Evolutionary conservation across 768 basidiomycete species (phyloP), one percentile per base, ranked within the genome.

Genomic region (Russula olivacea): DNA sequence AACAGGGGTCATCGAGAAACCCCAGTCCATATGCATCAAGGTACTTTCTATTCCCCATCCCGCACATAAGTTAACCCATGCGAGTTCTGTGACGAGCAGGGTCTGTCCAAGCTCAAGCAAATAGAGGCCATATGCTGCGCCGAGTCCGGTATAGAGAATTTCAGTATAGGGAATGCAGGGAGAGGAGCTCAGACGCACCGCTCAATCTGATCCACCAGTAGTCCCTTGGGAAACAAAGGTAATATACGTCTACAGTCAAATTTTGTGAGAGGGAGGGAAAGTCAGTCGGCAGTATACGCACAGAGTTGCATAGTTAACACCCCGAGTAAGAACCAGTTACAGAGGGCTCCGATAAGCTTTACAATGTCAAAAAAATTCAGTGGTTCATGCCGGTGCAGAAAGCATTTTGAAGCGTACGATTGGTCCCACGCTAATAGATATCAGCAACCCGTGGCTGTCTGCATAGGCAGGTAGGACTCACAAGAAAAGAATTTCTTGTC

Each of bases 71-170:
- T 12, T 4, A 12, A 6, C 23, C 59, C 59, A 61, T 45, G 52
- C 52, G 25, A 25, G 8, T 14, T 43, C 11, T 1, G 48, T 36
- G 43, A 19, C 15, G 3, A 54, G 2, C 7, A 61, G 3, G 32
- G 52, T 47, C 34, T 61, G 59, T 4, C 6, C 23, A n/a, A 61
- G 15, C 8, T 61, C 59, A 10, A 61, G 25, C 23, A 61, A 21
- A 55, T 45, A 61, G 38, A 61, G 59, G 21, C 59, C 52, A 54
- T 61, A 61, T 21, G 38, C 59, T 61, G n/a, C 28, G 11, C 40
- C 51, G 11, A 25, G 23, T 11, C 49, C 9, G 4, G n/a, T n/a
- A n/a, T n/a, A n/a, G n/a, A n/a, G n/a, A n/a, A n/a, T n/a, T n/a
- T n/a, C n/a, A n/a, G 23, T 8, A 51, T 5, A 23, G 2, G 5